Conservation (phyloP, 2,329 filamentous ascomycete species). For the Aspergillus tanneri region DNA sequence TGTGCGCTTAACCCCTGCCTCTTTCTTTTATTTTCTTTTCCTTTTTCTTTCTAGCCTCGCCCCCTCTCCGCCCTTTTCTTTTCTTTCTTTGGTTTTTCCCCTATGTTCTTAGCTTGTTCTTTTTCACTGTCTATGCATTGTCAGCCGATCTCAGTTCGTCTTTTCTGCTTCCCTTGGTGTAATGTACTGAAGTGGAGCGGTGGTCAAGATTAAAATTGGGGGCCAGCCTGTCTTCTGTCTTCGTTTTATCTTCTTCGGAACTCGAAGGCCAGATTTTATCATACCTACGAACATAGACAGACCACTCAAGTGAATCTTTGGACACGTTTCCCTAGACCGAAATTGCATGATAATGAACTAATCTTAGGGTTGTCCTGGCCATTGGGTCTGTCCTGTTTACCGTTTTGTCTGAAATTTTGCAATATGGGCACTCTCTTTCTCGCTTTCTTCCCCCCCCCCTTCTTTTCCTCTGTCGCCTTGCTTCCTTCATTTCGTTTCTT, state of each 20-base stretch:
- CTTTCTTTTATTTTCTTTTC: conserved; percentile 20
- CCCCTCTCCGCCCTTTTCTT: conserved; percentile 1
- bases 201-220: neutral
- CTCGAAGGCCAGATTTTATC: neutral
- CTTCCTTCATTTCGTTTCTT: neutral
- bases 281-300: neutral
- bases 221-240: no score
- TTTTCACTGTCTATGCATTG: neutral
- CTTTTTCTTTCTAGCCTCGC: neutral
- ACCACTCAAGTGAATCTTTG: neutral
- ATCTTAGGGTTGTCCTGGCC: neutral
- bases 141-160: neutral
- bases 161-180: neutral
- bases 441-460: neutral
- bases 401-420: no score
- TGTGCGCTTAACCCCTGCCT: conserved; percentile 33
- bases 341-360: neutral
- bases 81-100: conserved; percentile 6
- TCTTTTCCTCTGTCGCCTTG: neutral
- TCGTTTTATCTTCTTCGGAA: neutral
- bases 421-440: neutral
- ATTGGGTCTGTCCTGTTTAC: neutral
- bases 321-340: neutral
- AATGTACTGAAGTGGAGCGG: neutral
- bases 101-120: conserved; percentile 3